A percentile compares a stretch with the other conserved stretches of the same genome.
Evolutionary conservation across 176 grass and related monocot species (phyloP).

Genomic region (Phoenix roebelenii): DNA sequence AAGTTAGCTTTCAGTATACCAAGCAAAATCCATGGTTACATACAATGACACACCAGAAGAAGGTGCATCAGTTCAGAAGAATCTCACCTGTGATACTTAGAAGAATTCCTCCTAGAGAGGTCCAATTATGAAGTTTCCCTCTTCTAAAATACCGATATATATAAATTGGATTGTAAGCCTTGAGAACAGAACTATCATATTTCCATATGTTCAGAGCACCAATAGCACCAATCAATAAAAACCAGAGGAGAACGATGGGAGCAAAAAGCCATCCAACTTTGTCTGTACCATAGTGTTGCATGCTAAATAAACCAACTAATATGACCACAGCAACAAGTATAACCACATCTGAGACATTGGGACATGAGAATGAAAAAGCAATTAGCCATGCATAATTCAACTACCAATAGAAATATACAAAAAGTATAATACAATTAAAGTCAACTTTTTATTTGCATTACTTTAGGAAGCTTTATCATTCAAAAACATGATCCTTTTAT

Average conservation of each 20-base stretch:
- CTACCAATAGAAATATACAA: neutral
- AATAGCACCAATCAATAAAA: constrained; percentile 76
- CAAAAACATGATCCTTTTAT: too few relatives aligned
- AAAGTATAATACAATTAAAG: too few relatives aligned
- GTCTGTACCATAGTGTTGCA: constrained; percentile 93
- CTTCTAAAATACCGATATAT: constrained; percentile 59
- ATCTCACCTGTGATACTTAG: constrained; percentile 87
- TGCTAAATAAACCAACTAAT: constrained; percentile 89
- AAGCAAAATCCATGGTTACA: too few relatives aligned
- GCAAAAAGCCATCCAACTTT: constrained; percentile 99
- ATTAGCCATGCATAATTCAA: constrained; percentile 3
- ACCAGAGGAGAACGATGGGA: constrained; percentile 87
- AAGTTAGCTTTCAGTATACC: neutral
- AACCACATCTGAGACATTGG: constrained; percentile 60
- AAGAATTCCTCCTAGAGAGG: constrained; percentile 84
- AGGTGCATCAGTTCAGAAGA: too few relatives aligned
- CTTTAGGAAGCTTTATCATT: too few relatives aligned
- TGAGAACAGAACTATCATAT: constrained; percentile 62
- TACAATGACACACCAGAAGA: too few relatives aligned
- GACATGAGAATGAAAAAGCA: constrained; percentile 18
- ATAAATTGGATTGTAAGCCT: constrained; percentile 79
- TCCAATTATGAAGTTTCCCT: constrained; percentile 51
- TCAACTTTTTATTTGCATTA: too few relatives aligned
- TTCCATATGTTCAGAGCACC: constrained; percentile 87
- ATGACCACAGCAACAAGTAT: constrained; percentile 87